Evolutionary conservation across 148 eudicot species (phyloP).

Genomic region (Heliamphora exappendiculata): DNA sequence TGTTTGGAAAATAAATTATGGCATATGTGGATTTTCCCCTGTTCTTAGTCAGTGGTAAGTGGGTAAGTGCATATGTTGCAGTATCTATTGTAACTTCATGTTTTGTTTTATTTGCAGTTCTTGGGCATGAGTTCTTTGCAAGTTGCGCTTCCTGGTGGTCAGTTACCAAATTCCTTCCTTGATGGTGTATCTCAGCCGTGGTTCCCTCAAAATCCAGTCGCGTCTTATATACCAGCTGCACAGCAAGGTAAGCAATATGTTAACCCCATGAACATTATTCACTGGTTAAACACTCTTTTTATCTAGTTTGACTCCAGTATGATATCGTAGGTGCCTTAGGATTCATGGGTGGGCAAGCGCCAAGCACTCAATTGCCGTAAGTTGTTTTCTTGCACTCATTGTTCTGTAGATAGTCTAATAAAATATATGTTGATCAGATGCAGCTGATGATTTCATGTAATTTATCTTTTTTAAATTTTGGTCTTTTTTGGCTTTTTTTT

Average conservation of each 20-base stretch:
- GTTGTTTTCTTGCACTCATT: conserved; percentile 19
- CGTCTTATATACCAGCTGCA: conserved; percentile 29
- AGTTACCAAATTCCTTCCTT: conserved; percentile 35
- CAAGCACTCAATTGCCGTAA: conserved; percentile 59
- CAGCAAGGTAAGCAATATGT: conserved; percentile 38
- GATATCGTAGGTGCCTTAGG: conserved; percentile 53
- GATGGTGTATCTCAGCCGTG: conserved; percentile 50
- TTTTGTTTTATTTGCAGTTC: conserved; percentile 37
- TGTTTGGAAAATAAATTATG: neutral
- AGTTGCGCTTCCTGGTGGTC: conserved; percentile 51
- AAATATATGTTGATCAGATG: neutral
- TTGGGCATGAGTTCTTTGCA: conserved; percentile 73
- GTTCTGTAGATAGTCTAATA: neutral
- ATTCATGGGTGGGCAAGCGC: conserved; percentile 43
- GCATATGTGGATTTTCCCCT: neutral
- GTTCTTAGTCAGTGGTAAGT: neutral
- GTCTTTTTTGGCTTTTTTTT: neutral
- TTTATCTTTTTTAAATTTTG: neutral
- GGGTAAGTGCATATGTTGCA: neutral
- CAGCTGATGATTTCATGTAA: neutral
- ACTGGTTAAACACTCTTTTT: neutral
- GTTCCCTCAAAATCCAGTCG: conserved; percentile 48
- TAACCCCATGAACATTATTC: neutral
- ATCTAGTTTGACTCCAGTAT: conserved; percentile 7
- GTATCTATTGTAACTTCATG: neutral